Evolutionary conservation across 2,329 filamentous ascomycete genomes (phyloP).

Genomic region (Lachnellula arida): DNA sequence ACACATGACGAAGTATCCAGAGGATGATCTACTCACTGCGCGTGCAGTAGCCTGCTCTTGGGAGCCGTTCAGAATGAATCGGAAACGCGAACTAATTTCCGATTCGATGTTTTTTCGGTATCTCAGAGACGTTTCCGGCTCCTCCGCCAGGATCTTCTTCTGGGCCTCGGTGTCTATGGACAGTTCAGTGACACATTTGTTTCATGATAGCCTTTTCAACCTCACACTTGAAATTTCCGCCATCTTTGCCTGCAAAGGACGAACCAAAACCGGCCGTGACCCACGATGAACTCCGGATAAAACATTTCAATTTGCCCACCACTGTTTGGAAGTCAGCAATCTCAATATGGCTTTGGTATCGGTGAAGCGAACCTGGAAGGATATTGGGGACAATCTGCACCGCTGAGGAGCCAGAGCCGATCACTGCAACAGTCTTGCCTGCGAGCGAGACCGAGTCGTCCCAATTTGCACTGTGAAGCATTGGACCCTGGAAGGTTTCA

Average conservation of each 20-base stretch:
- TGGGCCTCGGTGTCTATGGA: slow-evolving; percentile 32
- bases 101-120: slow-evolving; percentile 17
- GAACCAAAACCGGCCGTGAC: slow-evolving; percentile 29
- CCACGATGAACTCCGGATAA: slow-evolving; percentile 47
- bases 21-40: background rate
- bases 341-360: too few species aligned
- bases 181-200: too few species aligned
- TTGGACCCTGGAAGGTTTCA: slow-evolving; percentile 40
- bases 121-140: slow-evolving; percentile 28
- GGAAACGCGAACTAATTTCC: slow-evolving; percentile 14
- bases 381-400: slow-evolving; percentile 34
- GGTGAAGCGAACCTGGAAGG: background rate
- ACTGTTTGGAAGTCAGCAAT: slow-evolving; percentile 28
- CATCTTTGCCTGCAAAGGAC: slow-evolving; percentile 12
- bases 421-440: slow-evolving; percentile 34
- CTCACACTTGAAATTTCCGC: slow-evolving; percentile 20
- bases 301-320: slow-evolving; percentile 40
- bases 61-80: slow-evolving; percentile 14
- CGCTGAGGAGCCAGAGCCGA: slow-evolving; percentile 36
- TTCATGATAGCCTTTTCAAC: too few species aligned
- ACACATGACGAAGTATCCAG: too few species aligned
- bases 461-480: slow-evolving; percentile 42
- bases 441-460: slow-evolving; percentile 23
- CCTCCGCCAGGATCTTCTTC: slow-evolving; percentile 34
- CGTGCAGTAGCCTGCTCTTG: slow-evolving; percentile 9